Conservation (phyloP, 2,329 filamentous ascomycete genomes). For the Aspergillus pseudoviridinutans region DNA sequence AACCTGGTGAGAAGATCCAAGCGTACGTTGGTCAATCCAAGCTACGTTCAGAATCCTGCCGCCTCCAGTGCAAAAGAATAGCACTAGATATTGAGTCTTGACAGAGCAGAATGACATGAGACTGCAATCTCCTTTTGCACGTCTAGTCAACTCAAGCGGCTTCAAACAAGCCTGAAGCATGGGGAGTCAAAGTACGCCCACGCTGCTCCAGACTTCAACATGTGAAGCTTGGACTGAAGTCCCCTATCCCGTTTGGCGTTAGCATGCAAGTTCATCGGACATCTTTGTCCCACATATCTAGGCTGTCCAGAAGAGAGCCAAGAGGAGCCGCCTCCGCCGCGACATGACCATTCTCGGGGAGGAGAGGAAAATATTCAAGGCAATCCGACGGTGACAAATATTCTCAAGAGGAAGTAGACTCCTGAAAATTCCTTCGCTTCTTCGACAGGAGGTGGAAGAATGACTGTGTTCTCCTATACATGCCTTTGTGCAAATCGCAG, state of each 20-base stretch:
- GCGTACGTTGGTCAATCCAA: neutral
- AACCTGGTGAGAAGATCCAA: neutral
- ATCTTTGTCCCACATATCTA: neutral
- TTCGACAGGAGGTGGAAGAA: neutral
- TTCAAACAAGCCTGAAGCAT: no score
- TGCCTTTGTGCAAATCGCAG: neutral
- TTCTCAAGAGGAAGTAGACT: neutral
- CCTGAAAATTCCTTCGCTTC: neutral
- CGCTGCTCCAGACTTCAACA: no score
- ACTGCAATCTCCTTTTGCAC: no score
- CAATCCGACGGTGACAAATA: neutral
- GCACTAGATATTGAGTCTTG: no score
- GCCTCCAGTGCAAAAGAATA: no score
- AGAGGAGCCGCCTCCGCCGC: neutral
- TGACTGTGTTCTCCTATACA: neutral
- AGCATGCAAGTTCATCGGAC: neutral
- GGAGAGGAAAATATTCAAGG: neutral
- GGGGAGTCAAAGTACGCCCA: no score
- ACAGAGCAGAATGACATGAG: no score
- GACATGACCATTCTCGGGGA: neutral
- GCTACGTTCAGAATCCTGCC: neutral
- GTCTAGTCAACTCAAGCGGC: no score
- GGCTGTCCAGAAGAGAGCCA: neutral
- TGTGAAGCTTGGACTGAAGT: no score
- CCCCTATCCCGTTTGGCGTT: no score